Conservation (phyloP, 495 filamentous ascomycete genomes). For the Podospora tetraspora region DNA sequence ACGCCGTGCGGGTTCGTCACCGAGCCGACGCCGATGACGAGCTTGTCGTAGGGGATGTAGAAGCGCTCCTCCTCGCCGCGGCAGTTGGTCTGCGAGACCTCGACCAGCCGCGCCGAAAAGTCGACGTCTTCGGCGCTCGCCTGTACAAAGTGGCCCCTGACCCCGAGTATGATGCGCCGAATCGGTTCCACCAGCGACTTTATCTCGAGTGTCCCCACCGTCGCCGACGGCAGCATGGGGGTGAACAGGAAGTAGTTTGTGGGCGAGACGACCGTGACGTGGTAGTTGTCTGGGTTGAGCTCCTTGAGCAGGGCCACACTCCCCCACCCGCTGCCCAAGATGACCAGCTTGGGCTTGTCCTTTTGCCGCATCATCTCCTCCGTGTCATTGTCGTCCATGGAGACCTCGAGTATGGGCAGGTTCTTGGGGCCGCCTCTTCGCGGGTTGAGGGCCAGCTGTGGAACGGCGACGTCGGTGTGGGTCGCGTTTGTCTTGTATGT, state of each 20-base stretch:
- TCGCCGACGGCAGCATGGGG: slow-evolving; percentile 93
- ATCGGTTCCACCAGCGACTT: slow-evolving; percentile 90
- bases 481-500: slow-evolving; percentile 71
- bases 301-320: slow-evolving; percentile 88
- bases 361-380: slow-evolving; percentile 61
- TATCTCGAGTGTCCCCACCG: slow-evolving; percentile 89
- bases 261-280: slow-evolving; percentile 89
- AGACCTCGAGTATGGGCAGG: slow-evolving; percentile 78
- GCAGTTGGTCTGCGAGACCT: slow-evolving; percentile 69
- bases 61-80: slow-evolving; percentile 68
- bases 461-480: slow-evolving; percentile 70
- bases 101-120: slow-evolving; percentile 84
- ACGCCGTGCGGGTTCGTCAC: slow-evolving; percentile 94
- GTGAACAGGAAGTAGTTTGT: slow-evolving; percentile 97
- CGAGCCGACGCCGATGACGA: slow-evolving; percentile 92
- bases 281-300: slow-evolving; percentile 82
- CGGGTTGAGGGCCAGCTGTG: slow-evolving; percentile 74
- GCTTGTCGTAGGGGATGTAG: slow-evolving; percentile 97
- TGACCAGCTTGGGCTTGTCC: slow-evolving; percentile 85
- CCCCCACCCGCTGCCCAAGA: slow-evolving; percentile 94
- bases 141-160: slow-evolving; percentile 85
- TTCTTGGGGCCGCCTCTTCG: slow-evolving; percentile 91
- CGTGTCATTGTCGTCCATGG: slow-evolving; percentile 81
- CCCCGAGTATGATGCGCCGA: slow-evolving; percentile 67
- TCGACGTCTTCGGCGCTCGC: slow-evolving; percentile 82